Evolutionary conservation across 2,329 filamentous ascomycete species (phyloP), one percentile per base, ranked within the genome.

Genomic region (Thielaviopsis populi): DNA sequence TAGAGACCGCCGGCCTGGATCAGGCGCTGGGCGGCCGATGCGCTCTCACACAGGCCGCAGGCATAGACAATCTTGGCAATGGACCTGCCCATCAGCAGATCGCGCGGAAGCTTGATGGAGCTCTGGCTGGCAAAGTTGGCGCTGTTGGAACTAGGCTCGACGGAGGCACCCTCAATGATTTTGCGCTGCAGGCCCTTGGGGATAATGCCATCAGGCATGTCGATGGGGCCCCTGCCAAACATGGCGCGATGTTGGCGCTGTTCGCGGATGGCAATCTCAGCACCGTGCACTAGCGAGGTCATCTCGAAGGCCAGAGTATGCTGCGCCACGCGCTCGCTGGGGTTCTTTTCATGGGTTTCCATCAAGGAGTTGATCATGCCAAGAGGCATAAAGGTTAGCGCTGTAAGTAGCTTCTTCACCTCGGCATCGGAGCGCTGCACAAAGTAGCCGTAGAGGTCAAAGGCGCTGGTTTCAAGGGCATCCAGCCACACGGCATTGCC

Each of bases 401-500:
- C 81, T 71, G 89, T 92, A 48, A 99, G 79, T 67, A 95, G 87
- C 40, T 79, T 81, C 73, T 91, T 88, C 3, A 97, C 84, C 63
- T 95, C 87, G 10, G 82, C 81, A 71, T 99, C 94, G 0, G 91
- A 79, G 0, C 87, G 86, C 61, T 89, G 83, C 68, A 96, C 79
- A 69, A 97, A 94, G 77, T 92, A 96, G 72, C 91, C 79, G 72
- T 97, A 97, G 0, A 97, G 79, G 65, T 97, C 90, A 70, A 92
- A 96, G 0, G 85, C 77, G 37, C 81, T 85, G 1, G 92, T 95
- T 81, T 90, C 82, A 69, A 86, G 84, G 62, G 80, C 79, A 72
- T 96, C 90, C 2, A 99, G 81, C 94, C 94, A 99, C 42, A 99
- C 75, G 1, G 92, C 91, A 72, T 97, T 97, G 30, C 91, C 92